phyloP scores from a whole-genome alignment of 2,329 filamentous ascomycete species.

The Exophiala spinifera region DNA sequence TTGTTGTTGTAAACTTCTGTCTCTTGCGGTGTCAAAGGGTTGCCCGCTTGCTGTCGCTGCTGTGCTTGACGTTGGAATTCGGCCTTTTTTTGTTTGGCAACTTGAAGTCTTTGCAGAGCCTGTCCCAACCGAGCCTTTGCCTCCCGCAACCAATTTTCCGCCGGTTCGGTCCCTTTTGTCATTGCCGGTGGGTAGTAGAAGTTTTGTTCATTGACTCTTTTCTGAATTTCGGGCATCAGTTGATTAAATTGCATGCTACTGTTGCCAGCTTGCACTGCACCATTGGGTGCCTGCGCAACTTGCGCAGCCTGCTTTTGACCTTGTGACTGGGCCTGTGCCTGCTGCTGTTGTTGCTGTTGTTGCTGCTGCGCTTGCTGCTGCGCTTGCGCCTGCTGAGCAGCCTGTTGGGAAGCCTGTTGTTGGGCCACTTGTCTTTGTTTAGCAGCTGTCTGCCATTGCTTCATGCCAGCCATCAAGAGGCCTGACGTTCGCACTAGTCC shows the following conservation, averaged over 20 bases:
- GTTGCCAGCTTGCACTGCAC: conserved; percentile 29
- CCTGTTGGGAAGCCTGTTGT: conserved; percentile 19
- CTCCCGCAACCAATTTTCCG: conserved; percentile 46
- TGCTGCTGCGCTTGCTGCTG: conserved; percentile 13
- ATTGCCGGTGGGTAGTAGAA: conserved; percentile 47
- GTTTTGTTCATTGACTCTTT: conserved; percentile 44
- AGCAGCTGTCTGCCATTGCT: conserved; percentile 43
- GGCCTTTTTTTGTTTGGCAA: conserved; percentile 42
- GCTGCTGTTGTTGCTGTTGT: conserved; percentile 30
- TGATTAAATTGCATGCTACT: conserved; percentile 42
- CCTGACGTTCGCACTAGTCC: conserved; percentile 52
- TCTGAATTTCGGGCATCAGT: conserved; percentile 45
- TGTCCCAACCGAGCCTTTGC: conserved; percentile 48
- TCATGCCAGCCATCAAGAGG: conserved; percentile 52
- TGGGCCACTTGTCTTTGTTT: conserved; percentile 27
- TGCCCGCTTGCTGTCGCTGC: conserved; percentile 39
- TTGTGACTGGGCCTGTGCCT: conserved; percentile 10
- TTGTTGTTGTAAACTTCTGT: conserved; percentile 40
- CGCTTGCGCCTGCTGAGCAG: conserved; percentile 10
- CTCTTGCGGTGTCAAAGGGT: conserved; percentile 41
- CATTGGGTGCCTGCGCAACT: conserved; percentile 18
- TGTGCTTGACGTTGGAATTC: conserved; percentile 41
- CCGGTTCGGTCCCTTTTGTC: conserved; percentile 38
- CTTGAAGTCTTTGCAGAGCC: conserved; percentile 48
- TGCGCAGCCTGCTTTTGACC: conserved; percentile 6